Base-by-base conservation (phyloP, 2,329 filamentous ascomycete species). In the Achaetomium macrosporum region DNA sequence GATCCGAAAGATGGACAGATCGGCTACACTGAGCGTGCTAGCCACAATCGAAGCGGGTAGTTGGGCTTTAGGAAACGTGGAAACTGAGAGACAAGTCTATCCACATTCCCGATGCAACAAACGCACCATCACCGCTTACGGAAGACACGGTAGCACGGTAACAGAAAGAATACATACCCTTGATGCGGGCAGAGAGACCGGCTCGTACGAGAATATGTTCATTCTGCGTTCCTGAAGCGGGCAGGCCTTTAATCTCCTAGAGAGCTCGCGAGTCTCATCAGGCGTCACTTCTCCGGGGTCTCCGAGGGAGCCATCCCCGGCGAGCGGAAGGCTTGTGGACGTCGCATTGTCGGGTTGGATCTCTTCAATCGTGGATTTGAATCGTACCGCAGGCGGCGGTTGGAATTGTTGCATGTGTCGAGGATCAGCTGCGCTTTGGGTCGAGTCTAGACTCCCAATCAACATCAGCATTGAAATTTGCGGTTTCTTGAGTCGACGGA, bases 171-270 rank as follows among this genome's bases (percentile, higher is more conserved):
- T 40, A 79, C 86, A 71, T 83, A 92, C 89, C 71, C 88, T 81
- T 42, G 89, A 92, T 31, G 82, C 78, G 36, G 93, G 92, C 48
- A 97, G 76, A 35, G 93, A 97, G 58, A 96, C 84, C 33, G 92
- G 86, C 67, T 96, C 91, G 65, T 91, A 97, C 41, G 87, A 84
- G 71, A 90, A 95, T 66, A 90, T 88, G 66, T 87, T 87, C 76
- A 95, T 82, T 58, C 91, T 83, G 53, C 83, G 80, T 63, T 91
- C 86, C 72, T 96, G 91, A 56, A 96, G 77, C 62, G 85, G 83
- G 43, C 84, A 79, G 57, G 83, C 82, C 59, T 90, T 86, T 25
- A 95, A 74, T 20, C 82, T 84, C 61, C 83, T 81, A 47, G 87
- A 84, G 56, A 96, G 73, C 55, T 83, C 83, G 60, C 80, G 81